Evolutionary conservation across 768 basidiomycete species (phyloP).

Genomic region (Exidia glandulosa): DNA sequence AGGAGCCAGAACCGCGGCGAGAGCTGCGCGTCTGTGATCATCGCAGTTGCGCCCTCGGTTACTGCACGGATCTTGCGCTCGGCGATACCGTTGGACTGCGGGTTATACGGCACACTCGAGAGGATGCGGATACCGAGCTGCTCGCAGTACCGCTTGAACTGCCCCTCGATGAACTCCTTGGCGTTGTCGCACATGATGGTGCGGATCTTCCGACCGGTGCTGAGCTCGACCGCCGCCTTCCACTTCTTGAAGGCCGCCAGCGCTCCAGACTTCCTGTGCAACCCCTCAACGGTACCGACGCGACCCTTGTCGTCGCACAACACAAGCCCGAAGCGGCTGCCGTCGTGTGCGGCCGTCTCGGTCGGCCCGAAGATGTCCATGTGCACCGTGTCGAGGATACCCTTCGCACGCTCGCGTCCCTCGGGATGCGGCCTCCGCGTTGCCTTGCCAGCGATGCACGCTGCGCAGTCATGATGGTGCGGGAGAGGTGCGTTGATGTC

Average conservation of each 20-base stretch:
- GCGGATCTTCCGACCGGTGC: slow-evolving; percentile 2
- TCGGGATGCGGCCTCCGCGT: not conserved
- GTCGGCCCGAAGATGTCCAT: not conserved
- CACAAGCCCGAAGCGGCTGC: not conserved
- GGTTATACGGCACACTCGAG: too few relatives aligned
- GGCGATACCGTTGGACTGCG: too few relatives aligned
- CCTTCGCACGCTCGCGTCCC: not conserved
- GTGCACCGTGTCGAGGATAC: not conserved
- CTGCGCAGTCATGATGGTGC: not conserved
- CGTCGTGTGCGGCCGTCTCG: not conserved
- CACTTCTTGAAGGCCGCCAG: slow-evolving; percentile 3
- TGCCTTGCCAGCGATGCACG: not conserved
- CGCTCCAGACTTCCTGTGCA: not conserved
- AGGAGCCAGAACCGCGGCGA: too few relatives aligned
- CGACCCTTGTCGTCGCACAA: not conserved
- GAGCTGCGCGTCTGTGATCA: too few relatives aligned
- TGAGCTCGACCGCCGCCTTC: slow-evolving; percentile 4
- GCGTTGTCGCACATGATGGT: slow-evolving; percentile 7
- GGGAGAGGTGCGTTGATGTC: not conserved
- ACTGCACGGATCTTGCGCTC: too few relatives aligned
- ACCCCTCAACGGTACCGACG: not conserved
- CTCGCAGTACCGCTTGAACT: too few relatives aligned
- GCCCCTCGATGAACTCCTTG: slow-evolving; percentile 3
- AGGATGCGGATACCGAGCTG: too few relatives aligned
- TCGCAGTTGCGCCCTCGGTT: too few relatives aligned